Evolutionary conservation across 208 protist species (phyloP).

Genomic region (Acanthamoeba castellanii): DNA sequence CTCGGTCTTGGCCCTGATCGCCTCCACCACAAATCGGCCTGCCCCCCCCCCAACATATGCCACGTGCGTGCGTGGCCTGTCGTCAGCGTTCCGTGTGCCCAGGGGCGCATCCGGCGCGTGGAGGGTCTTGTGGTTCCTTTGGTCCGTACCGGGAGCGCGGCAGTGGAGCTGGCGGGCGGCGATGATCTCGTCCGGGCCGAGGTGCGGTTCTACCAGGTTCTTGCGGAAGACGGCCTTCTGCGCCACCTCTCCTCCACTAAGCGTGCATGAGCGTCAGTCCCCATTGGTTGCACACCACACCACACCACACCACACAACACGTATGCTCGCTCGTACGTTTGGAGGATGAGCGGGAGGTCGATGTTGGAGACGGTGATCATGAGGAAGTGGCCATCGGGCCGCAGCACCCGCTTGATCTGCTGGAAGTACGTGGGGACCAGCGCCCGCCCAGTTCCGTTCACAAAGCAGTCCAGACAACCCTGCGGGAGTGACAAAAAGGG

Average conservation of each 20-base stretch:
- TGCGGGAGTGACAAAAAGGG: too few species aligned
- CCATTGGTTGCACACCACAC: neutral
- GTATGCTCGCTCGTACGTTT: neutral
- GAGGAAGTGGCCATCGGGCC: neutral
- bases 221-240: neutral
- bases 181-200: neutral
- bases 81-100: too few species aligned
- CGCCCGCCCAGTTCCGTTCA: neutral
- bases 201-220: neutral
- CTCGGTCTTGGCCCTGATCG: neutral
- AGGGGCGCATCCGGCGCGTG: too few species aligned
- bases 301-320: too few species aligned
- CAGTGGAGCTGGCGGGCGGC: neutral
- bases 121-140: too few species aligned
- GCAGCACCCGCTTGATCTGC: neutral
- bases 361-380: neutral
- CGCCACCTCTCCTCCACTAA: neutral
- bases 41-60: too few species aligned
- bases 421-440: slow-evolving; percentile 3
- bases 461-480: neutral
- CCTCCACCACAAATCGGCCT: neutral
- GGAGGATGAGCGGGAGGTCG: neutral
- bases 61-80: too few species aligned
- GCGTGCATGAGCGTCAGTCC: neutral
- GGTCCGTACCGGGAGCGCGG: neutral